phyloP scores from a whole-genome alignment of 192 early-diverging fungal species.

The Dissophora globulifera region DNA sequence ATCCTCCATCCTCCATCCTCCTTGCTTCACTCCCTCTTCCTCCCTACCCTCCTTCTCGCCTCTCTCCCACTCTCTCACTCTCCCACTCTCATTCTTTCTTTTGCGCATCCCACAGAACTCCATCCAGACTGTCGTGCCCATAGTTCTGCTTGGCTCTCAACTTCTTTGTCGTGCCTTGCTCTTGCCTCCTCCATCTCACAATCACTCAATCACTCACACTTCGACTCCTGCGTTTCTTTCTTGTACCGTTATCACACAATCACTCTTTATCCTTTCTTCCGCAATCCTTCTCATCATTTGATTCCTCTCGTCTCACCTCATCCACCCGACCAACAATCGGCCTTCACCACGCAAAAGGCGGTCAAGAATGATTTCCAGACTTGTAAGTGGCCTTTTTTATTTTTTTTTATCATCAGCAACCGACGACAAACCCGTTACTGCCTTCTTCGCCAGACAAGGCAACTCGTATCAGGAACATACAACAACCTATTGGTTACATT shows the following conservation, averaged over 20 bases:
- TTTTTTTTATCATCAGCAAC: neutral
- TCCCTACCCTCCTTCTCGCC: neutral
- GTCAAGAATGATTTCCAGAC: slow-evolving; percentile 41
- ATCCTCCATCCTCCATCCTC: neutral
- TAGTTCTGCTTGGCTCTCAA: neutral
- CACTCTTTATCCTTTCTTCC: neutral
- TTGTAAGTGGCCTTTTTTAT: slow-evolving; percentile 27
- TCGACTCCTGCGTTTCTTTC: no score
- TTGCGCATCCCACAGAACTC: neutral
- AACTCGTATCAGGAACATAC: no score
- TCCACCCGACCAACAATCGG: neutral
- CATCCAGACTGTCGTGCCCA: neutral
- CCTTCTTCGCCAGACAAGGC: neutral
- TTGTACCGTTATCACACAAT: no score
- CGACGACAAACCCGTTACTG: neutral
- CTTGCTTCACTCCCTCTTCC: neutral
- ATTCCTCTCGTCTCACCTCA: neutral
- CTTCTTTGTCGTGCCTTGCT: no score
- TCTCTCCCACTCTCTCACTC: neutral
- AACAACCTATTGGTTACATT: no score
- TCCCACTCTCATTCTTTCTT: neutral
- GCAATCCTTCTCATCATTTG: neutral
- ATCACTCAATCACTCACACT: neutral
- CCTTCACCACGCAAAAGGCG: neutral
- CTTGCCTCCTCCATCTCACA: neutral